Evolutionary conservation across 345 rosid species (phyloP).

Genomic region (Conringia planisiliqua): DNA sequence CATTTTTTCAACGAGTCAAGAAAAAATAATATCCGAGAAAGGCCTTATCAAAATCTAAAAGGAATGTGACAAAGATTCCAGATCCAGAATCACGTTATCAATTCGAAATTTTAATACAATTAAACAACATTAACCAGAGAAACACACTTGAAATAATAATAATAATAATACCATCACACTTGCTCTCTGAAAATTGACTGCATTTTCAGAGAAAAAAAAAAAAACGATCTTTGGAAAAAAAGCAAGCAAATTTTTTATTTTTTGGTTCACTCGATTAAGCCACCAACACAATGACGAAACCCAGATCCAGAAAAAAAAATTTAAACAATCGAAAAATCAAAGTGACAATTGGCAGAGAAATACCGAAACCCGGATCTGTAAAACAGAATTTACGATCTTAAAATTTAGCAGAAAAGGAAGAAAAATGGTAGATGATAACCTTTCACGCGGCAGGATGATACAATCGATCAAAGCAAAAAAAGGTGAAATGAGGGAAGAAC

Average conservation of each 20-base stretch:
- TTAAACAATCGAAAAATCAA: not conserved
- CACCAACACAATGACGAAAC: not conserved
- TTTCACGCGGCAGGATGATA: not conserved
- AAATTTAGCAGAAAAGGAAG: not conserved
- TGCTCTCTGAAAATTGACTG: not conserved
- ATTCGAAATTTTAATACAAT: not conserved
- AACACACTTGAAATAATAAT: not conserved
- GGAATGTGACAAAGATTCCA: slow-evolving; percentile 15
- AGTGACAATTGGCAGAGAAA: not conserved
- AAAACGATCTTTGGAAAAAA: not conserved
- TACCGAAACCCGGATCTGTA: not conserved
- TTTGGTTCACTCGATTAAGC: not conserved
- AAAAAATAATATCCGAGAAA: not conserved
- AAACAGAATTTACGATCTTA: not conserved
- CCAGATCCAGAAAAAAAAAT: not conserved
- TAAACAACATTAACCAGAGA: not conserved
- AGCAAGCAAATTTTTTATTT: not conserved
- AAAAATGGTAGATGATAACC: not conserved
- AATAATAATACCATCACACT: not conserved
- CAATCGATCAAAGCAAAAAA: not conserved
- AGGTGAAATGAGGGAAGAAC: not conserved
- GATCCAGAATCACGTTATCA: slow-evolving; percentile 11
- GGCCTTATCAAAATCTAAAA: not conserved
- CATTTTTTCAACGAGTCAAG: not conserved
- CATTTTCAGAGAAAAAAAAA: not conserved